Percentiles rank a stretch among this genome's conserved stretches.
Conservation (phyloP, 2,329 filamentous ascomycete genomes). For the Venturia pyrina region DNA sequence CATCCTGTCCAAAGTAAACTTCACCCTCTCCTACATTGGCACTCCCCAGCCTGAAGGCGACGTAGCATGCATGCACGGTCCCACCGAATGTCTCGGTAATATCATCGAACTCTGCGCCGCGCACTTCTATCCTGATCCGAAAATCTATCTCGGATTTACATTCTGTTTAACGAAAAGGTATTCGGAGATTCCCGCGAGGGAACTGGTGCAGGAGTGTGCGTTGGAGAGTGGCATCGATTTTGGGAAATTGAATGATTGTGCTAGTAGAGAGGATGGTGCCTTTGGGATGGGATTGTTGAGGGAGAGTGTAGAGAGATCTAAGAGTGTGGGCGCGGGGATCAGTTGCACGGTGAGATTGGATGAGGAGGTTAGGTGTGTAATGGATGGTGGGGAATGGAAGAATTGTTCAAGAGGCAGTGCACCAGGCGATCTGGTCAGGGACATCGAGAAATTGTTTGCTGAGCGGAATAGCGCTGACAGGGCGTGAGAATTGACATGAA, state of each 20-base stretch:
- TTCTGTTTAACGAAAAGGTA: constrained; percentile 81
- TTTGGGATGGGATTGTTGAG: constrained; percentile 59
- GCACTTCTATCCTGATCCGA: constrained; percentile 71
- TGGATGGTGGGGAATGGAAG: constrained; percentile 68
- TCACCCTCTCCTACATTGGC: constrained; percentile 84
- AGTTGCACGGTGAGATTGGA: constrained; percentile 54
- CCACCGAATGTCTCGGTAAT: constrained; percentile 84
- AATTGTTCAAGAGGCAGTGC: constrained; percentile 61
- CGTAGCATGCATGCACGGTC: constrained; percentile 80
- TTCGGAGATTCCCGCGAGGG: constrained; percentile 61
- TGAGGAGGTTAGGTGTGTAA: constrained; percentile 71
- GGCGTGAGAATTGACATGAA: background rate
- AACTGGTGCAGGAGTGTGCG: constrained; percentile 78
- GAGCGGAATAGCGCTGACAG: background rate
- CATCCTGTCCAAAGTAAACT: constrained; percentile 76
- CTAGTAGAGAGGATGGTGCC: constrained; percentile 64
- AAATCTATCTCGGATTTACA: constrained; percentile 83
- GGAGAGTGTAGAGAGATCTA: constrained; percentile 55
- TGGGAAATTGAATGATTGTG: constrained; percentile 69
- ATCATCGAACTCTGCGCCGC: constrained; percentile 89
- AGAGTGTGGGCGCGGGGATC: constrained; percentile 34
- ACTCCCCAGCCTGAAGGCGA: constrained; percentile 59
- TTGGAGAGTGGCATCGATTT: constrained; percentile 86
- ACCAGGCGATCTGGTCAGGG: constrained; percentile 63
- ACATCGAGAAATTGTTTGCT: constrained; percentile 60